phyloP scores from a whole-genome alignment of 148 eudicot species.

The Nepenthes mirabilis region DNA sequence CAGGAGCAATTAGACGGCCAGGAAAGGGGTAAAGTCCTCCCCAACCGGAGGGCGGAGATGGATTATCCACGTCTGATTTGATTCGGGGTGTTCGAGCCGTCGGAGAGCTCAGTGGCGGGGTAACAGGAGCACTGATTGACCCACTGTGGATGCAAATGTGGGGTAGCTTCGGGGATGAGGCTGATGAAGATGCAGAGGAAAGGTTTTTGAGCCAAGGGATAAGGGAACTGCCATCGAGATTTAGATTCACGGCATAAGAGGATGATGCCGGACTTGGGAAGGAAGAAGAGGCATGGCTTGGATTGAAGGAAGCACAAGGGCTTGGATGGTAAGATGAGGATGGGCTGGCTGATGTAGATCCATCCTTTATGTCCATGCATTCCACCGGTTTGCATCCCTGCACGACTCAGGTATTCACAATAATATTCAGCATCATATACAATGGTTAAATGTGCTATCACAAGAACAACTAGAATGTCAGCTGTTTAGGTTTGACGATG shows the following conservation, averaged over 20 bases:
- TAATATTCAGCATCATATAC: too few relatives aligned
- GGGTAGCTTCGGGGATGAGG: conserved; percentile 38
- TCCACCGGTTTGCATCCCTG: conserved; percentile 61
- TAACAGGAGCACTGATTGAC: conserved; percentile 76
- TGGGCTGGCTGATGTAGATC: conserved; percentile 53
- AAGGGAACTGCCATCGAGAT: conserved; percentile 42
- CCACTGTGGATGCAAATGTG: conserved; percentile 27
- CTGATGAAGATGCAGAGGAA: conserved; percentile 38
- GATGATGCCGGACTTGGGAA: conserved; percentile 63
- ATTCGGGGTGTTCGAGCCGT: conserved; percentile 34
- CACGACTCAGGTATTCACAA: not conserved
- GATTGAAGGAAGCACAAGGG: conserved; percentile 49
- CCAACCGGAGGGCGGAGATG: conserved; percentile 19
- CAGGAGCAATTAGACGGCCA: conserved; percentile 26
- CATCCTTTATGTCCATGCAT: conserved; percentile 28
- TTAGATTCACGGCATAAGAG: conserved; percentile 24
- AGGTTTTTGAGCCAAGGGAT: conserved; percentile 76
- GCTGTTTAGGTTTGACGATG: too few relatives aligned
- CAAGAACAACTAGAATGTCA: not conserved
- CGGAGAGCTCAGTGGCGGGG: conserved; percentile 63
- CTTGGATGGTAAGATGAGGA: conserved; percentile 58
- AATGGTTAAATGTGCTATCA: too few relatives aligned
- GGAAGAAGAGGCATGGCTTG: conserved; percentile 51
- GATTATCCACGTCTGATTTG: conserved; percentile 16
- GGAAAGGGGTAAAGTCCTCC: conserved; percentile 22